Evolutionary conservation across 768 basidiomycete species (phyloP).

Genomic region (Leccinum barrowsii): DNA sequence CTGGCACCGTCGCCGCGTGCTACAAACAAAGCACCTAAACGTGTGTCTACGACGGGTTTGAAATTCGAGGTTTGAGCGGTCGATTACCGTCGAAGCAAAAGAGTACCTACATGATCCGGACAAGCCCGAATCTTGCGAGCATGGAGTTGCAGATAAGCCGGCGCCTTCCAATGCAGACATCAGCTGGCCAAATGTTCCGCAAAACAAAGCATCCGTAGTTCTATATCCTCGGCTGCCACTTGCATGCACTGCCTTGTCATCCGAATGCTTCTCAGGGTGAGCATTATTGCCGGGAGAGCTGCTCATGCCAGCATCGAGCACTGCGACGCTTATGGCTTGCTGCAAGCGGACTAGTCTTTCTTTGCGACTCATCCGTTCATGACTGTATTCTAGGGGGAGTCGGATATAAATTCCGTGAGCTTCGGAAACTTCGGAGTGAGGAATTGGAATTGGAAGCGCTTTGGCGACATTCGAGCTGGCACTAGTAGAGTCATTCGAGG

Average conservation of each 20-base stretch:
- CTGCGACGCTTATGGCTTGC: constrained; percentile 35
- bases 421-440: constrained; percentile 6
- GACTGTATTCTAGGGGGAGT: constrained; percentile 9
- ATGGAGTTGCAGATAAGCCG: constrained; percentile 35
- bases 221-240: constrained; percentile 10
- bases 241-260: background rate
- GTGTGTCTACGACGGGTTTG: constrained; percentile 29
- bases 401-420: constrained; percentile 25
- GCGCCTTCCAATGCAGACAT: constrained; percentile 37
- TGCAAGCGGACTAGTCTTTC: constrained; percentile 30
- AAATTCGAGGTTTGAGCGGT: background rate
- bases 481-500: background rate
- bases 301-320: constrained; percentile 40
- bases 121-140: constrained; percentile 24
- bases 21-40: constrained; percentile 41
- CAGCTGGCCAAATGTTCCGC: constrained; percentile 43
- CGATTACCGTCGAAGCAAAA: background rate
- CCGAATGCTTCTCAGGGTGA: background rate
- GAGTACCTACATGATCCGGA: constrained; percentile 28
- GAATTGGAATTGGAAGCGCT: constrained; percentile 19
- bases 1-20: constrained; percentile 28
- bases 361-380: constrained; percentile 15
- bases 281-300: constrained; percentile 21
- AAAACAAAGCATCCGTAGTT: constrained; percentile 33
- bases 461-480: constrained; percentile 7